A percentile compares a stretch with the other conserved stretches of the same genome.
Conservation (phyloP, 192 early-diverging fungal species). For the Podila verticillata region DNA sequence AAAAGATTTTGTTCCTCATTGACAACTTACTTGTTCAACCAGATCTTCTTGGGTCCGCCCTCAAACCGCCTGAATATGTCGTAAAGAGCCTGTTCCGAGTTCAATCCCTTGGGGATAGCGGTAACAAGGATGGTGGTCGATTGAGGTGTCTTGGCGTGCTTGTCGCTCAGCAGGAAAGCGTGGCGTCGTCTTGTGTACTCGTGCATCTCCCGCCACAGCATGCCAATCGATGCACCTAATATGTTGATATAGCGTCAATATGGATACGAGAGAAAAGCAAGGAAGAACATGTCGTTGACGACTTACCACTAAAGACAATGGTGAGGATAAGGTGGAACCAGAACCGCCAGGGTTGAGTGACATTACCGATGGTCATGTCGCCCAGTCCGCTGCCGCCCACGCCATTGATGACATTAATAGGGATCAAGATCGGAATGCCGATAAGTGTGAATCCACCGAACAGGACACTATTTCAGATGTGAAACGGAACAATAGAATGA, state of each 20-base stretch:
- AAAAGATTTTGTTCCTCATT: conserved; percentile 14
- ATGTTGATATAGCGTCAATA: conserved; percentile 4
- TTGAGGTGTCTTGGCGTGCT: conserved; percentile 56
- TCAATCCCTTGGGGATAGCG: conserved; percentile 70
- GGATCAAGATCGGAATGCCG: conserved; percentile 69
- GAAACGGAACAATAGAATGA: neutral
- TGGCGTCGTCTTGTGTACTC: conserved; percentile 76
- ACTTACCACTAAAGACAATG: conserved; percentile 63
- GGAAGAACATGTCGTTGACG: neutral
- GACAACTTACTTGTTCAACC: conserved; percentile 63
- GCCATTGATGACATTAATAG: conserved; percentile 74
- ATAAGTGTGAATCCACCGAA: conserved; percentile 71
- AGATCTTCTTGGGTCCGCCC: conserved; percentile 71
- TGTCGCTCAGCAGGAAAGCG: conserved; percentile 65
- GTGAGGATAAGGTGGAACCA: conserved; percentile 79
- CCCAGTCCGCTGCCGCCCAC: conserved; percentile 62
- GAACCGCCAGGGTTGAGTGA: conserved; percentile 59
- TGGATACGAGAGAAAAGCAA: conserved; percentile 2
- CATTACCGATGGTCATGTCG: conserved; percentile 77
- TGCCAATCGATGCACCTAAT: conserved; percentile 42
- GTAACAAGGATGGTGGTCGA: conserved; percentile 76
- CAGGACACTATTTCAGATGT: conserved; percentile 45
- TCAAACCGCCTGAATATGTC: conserved; percentile 70
- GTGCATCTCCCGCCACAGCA: conserved; percentile 63
- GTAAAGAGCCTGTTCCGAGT: conserved; percentile 56